Evolutionary conservation across 352 stramenopile species (phyloP).

Genomic region (Phytopythium ostracodes): DNA sequence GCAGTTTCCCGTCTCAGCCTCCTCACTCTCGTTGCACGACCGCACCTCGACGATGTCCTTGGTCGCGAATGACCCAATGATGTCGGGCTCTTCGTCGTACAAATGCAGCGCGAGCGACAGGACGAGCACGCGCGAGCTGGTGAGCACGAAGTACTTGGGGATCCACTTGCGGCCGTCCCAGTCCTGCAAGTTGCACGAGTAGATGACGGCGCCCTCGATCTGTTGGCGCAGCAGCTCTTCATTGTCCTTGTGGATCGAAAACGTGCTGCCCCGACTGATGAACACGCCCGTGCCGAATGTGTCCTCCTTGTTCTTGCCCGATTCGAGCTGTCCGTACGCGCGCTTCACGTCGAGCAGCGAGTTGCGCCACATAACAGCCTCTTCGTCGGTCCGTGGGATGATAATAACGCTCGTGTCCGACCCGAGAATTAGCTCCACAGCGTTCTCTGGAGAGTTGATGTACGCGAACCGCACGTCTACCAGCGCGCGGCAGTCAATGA

Average conservation of each 20-base stretch:
- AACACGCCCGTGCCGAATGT: conserved; percentile 72
- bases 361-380: conserved; percentile 83
- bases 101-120: conserved; percentile 79
- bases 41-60: conserved; percentile 82
- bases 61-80: conserved; percentile 73
- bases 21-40: conserved; percentile 70
- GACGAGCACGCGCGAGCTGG: conserved; percentile 71
- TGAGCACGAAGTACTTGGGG: conserved; percentile 87
- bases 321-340: conserved; percentile 70
- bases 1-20: conserved; percentile 47
- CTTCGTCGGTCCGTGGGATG: conserved; percentile 77
- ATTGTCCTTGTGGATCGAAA: conserved; percentile 81
- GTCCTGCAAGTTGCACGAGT: conserved; percentile 82
- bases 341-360: conserved; percentile 81
- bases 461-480: conserved; percentile 82
- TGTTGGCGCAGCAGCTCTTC: conserved; percentile 80
- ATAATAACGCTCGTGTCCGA: conserved; percentile 78
- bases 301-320: conserved; percentile 71
- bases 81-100: conserved; percentile 86
- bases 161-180: conserved; percentile 88
- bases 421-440: conserved; percentile 74
- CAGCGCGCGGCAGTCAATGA: conserved; percentile 81
- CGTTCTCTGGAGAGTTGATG: conserved; percentile 83
- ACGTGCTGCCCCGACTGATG: conserved; percentile 83
- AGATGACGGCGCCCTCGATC: conserved; percentile 77